Evolutionary conservation across 2,329 filamentous ascomycete species (phyloP), one percentile per base, ranked within the genome.

Genomic region (Aureobasidium vineae): DNA sequence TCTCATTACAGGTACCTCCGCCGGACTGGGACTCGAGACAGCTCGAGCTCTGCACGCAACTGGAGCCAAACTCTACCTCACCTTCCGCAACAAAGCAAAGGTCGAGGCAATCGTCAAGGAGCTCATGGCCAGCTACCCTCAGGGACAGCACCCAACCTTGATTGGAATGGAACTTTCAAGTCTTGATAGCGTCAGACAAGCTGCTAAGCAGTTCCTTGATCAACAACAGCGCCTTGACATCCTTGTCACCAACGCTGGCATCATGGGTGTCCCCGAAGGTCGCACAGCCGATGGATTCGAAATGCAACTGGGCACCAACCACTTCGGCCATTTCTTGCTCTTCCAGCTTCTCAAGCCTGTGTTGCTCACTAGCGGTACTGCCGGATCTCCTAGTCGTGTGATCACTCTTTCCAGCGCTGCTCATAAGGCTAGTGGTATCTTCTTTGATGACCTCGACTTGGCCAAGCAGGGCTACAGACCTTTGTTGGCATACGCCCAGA

Each of bases 241-340:
- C 33, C 70, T 84, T 16, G 73, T 83, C 66, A 76, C 73, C 71
- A 83, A 82, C 70, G 80, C 77, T 0, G 81, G 76, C 8, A 77
- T 85, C 61, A 80, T 82, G 72, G 75, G 74, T 19, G 67, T 69
- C 43, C 73, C 78, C 28, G 66, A 78, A 61, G 16, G 70, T 70
- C 68, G 72, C 59, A 83, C 79, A 4, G 69, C 69, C 16, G 81
- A 84, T 64, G 82, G 81, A 21, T 80, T 79, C 68, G 84, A 86
- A 70, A 70, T 71, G 0, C 83, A 86, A 68, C 81, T 86, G 68
- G 83, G 77, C 28, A 80, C 78, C 5, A 86, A 86, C 71, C 80
- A 86, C 70, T 73, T 87, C 0, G 78, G 75, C 13, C 82, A 85
- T 68, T 86, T 85, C 74, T 76, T 85, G 0, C 77, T 86, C 23